Evolutionary conservation across 805 yeast genomes (phyloP).

Genomic region (Nakazawaea populi): DNA sequence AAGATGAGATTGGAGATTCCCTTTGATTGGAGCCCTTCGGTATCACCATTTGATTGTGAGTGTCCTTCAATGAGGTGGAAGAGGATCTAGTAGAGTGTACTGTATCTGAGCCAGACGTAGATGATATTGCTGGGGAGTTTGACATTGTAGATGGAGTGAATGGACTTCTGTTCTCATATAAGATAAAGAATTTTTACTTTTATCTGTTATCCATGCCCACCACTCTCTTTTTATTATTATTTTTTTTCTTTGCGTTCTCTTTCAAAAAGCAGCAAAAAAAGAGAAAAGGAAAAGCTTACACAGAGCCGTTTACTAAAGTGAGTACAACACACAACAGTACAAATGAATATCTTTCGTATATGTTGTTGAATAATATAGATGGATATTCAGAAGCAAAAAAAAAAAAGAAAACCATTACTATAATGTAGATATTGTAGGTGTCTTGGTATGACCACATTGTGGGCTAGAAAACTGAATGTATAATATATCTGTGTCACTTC

Average conservation of each 20-base stretch:
- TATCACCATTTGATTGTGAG: background rate
- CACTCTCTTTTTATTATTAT: too few species aligned
- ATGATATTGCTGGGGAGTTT: background rate
- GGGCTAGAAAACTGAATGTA: too few species aligned
- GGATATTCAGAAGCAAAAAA: too few species aligned
- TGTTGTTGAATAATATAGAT: too few species aligned
- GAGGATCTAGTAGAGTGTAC: background rate
- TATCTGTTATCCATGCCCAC: background rate
- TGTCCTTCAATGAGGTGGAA: background rate
- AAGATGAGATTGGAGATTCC: constrained; percentile 10
- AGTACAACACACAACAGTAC: too few species aligned
- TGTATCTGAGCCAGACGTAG: background rate
- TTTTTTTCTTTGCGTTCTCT: background rate
- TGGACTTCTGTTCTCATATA: background rate
- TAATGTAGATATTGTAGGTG: too few species aligned
- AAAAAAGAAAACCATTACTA: too few species aligned
- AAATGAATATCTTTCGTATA: too few species aligned
- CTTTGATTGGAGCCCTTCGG: constrained; percentile 1
- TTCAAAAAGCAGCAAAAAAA: background rate
- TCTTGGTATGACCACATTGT: too few species aligned
- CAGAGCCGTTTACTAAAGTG: background rate
- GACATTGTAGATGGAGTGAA: background rate
- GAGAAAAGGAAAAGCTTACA: background rate
- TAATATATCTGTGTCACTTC: too few species aligned
- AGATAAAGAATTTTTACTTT: background rate